Base-by-base conservation (phyloP, 164 flowering plant genomes). In the Paratinospora sagittata region DNA sequence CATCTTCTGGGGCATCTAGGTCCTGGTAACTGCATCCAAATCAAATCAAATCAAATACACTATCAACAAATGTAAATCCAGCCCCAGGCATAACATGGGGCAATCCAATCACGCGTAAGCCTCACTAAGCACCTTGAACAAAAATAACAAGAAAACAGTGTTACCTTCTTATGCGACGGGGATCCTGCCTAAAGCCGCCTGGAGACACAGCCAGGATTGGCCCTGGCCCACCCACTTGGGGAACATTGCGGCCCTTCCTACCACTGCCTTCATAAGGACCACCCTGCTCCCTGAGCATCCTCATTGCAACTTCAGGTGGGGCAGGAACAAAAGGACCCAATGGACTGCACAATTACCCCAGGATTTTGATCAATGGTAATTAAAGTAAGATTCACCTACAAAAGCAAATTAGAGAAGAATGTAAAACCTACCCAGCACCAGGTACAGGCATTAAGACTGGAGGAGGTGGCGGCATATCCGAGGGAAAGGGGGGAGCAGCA, bases 321-420 rank as follows among this genome's bases (percentile, higher is more conserved):
- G 99, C 99, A 68, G 99, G 99, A 74, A 96, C 98, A 86, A 96
- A 96, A 27, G 99, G 99, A 13, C 99, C 99, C 79, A 96, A 61
- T 10, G 99, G 99, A 21, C 99, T 96, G 91, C 77, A 80, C 58
- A 14, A 58, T 55, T 73, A 58, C 37, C 33, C 65, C 49, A 60
- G 33, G 75, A 36, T 47, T 34, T 60, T 39, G 27, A 57, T 2
- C 27, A 37, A 2, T 11, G 43, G 43, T 36, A 34, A 34, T 2
- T 45, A 30, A 69, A 66, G 7, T 63, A 19, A 12, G n/a, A 19
- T 10, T 64, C 30, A 62, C 5, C 11, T 45, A 30, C 65, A 63
- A 36, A 30, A 19, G 33, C 12, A 69, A 65, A 39, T 21, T 23
- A 43, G 2, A 63, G 14, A 26, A 72, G 13, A 17, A 3, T 21